A percentile compares a stretch with the other conserved stretches of the same genome.
Evolutionary conservation across 2,329 filamentous ascomycete genomes (phyloP).

Genomic region (Apiospora pterosperma): DNA sequence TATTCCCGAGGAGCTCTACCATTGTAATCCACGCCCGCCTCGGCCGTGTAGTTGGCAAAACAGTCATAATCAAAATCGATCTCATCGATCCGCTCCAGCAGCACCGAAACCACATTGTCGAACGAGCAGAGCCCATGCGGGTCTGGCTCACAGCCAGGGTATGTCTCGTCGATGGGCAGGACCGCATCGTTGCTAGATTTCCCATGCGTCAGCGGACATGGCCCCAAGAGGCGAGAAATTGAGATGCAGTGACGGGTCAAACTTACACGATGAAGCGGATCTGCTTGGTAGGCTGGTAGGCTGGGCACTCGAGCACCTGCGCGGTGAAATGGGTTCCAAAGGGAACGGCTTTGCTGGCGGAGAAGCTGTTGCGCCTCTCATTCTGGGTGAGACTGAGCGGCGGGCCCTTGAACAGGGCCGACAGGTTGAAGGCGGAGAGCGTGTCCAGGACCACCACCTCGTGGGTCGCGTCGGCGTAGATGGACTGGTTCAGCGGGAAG

Average conservation of each 20-base stretch:
- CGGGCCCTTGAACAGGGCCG: constrained; percentile 25
- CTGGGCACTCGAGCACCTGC: constrained; percentile 29
- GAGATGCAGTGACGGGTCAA: too few relatives aligned
- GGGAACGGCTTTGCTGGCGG: constrained; percentile 28
- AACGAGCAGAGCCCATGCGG: constrained; percentile 28
- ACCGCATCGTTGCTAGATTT: constrained; percentile 28
- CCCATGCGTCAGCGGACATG: too few relatives aligned
- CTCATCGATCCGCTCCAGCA: constrained; percentile 26
- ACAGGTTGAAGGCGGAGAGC: constrained; percentile 29
- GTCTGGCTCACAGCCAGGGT: constrained; percentile 23
- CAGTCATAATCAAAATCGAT: constrained; percentile 30
- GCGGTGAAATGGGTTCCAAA: constrained; percentile 30
- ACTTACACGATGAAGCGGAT: constrained; percentile 30
- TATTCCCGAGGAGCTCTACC: constrained; percentile 21
- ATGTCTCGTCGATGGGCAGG: constrained; percentile 22
- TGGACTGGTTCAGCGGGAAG: constrained; percentile 40
- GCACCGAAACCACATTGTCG: constrained; percentile 26
- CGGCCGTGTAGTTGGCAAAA: constrained; percentile 24
- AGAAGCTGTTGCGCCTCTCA: constrained; percentile 20
- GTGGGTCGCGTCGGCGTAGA: constrained; percentile 39
- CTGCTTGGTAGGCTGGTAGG: constrained; percentile 28
- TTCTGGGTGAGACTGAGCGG: constrained; percentile 19
- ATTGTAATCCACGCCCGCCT: constrained; percentile 25
- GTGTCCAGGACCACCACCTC: constrained; percentile 33
- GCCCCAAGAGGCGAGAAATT: not conserved